phyloP scores from a whole-genome alignment of 768 basidiomycete species.

The Auriscalpium microsporum region DNA sequence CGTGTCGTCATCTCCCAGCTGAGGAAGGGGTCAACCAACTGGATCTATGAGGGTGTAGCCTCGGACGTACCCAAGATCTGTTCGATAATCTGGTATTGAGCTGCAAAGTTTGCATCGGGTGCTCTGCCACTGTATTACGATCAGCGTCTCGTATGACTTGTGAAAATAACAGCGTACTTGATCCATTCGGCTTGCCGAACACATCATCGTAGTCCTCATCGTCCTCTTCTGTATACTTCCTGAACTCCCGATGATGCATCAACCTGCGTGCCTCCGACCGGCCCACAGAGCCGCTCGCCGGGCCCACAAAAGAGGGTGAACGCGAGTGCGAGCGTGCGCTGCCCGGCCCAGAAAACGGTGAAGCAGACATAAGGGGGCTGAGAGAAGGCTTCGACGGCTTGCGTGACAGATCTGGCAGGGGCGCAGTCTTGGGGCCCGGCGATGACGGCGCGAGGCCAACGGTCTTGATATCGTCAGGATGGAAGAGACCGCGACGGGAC shows the following conservation, averaged over 20 bases:
- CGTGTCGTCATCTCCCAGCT: slow-evolving; percentile 73
- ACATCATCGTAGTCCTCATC: slow-evolving; percentile 94
- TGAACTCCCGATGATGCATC: slow-evolving; percentile 56
- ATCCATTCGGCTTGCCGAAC: slow-evolving; percentile 69
- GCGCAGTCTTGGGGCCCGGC: slow-evolving; percentile 61
- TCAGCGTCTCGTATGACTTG: slow-evolving; percentile 4
- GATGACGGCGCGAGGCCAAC: slow-evolving; percentile 43
- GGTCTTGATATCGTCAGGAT: slow-evolving; percentile 84
- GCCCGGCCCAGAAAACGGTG: slow-evolving; percentile 44
- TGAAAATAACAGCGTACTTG: slow-evolving; percentile 26
- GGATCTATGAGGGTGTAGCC: too few relatives aligned
- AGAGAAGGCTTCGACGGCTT: slow-evolving; percentile 48
- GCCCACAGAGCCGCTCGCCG: slow-evolving; percentile 53
- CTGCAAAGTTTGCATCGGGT: slow-evolving; percentile 66
- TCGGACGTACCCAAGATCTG: slow-evolving; percentile 67
- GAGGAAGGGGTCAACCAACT: slow-evolving; percentile 11
- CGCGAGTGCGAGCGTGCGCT: slow-evolving; percentile 8
- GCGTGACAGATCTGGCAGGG: slow-evolving; percentile 46
- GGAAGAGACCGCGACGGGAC: slow-evolving; percentile 67
- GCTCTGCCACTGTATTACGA: slow-evolving; percentile 37
- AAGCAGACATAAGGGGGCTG: slow-evolving; percentile 33
- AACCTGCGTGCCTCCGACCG: slow-evolving; percentile 51
- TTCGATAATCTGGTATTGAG: slow-evolving; percentile 82
- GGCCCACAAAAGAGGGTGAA: slow-evolving; percentile 22
- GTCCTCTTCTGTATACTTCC: slow-evolving; percentile 82